A percentile compares a stretch with the other conserved stretches of the same genome.
phyloP scores from a whole-genome alignment of 306 rosid genomes.

The Ammopiptanthus mongolicus region DNA sequence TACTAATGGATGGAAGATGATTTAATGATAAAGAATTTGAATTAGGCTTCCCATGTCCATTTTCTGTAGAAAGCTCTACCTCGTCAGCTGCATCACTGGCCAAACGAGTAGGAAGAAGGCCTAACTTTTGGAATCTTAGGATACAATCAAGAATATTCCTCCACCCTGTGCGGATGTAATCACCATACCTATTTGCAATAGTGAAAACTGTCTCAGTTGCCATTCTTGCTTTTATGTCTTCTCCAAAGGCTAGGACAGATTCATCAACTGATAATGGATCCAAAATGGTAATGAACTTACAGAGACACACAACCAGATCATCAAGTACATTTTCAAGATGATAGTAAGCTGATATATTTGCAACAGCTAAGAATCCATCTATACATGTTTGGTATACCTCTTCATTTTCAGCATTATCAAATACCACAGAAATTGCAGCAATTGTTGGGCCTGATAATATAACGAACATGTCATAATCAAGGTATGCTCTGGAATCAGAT shows the following conservation, averaged over 20 bases:
- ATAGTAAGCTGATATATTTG: constrained; percentile 76
- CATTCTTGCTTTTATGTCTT: constrained; percentile 75
- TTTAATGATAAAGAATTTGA: constrained; percentile 49
- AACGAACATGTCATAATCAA: constrained; percentile 81
- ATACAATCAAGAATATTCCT: constrained; percentile 84
- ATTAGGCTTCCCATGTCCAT: constrained; percentile 47
- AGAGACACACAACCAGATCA: constrained; percentile 79
- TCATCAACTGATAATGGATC: constrained; percentile 70
- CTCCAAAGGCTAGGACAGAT: constrained; percentile 71
- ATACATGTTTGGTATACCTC: constrained; percentile 74
- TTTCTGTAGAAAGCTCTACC: constrained; percentile 52
- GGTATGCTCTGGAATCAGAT: constrained; percentile 66
- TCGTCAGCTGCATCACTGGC: constrained; percentile 77
- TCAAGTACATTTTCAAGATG: constrained; percentile 84
- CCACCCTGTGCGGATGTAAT: constrained; percentile 81
- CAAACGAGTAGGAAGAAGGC: constrained; percentile 73
- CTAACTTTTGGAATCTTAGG: constrained; percentile 74
- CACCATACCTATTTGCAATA: constrained; percentile 78
- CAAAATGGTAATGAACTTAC: constrained; percentile 78
- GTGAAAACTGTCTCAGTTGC: constrained; percentile 78
- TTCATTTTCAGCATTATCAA: constrained; percentile 81
- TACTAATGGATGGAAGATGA: constrained; percentile 44
- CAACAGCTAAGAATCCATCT: constrained; percentile 78
- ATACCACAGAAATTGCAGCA: constrained; percentile 87
- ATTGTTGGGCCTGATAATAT: constrained; percentile 80